Conservation (phyloP, 805 yeast species). For the Lipomyces spencermartinsiae region DNA sequence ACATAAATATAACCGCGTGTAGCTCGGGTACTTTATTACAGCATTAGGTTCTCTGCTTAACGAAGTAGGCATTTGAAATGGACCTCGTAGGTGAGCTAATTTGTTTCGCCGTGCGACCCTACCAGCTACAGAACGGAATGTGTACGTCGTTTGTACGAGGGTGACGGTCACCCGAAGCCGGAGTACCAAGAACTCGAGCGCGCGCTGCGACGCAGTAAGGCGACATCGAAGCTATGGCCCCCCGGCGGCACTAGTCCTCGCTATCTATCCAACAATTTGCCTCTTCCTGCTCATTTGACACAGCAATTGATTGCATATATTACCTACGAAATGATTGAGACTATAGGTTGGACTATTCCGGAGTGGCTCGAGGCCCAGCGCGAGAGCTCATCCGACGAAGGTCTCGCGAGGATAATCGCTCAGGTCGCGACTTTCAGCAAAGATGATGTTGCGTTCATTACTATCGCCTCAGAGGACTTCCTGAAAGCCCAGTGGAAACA, state of each 20-base stretch:
- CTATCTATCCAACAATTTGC: neutral
- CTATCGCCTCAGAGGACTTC: constrained; percentile 66
- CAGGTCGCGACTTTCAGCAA: constrained; percentile 46
- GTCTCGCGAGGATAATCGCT: constrained; percentile 56
- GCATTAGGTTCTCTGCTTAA: no score
- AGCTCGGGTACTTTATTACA: no score
- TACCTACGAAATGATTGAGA: constrained; percentile 17
- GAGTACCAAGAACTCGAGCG: no score
- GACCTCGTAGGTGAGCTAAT: no score
- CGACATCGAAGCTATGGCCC: no score
- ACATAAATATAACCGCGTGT: no score
- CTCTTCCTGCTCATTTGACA: neutral
- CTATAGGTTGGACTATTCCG: constrained; percentile 74
- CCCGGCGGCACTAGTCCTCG: neutral
- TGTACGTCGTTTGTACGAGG: no score
- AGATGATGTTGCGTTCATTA: constrained; percentile 90
- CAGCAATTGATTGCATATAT: neutral
- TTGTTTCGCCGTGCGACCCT: no score
- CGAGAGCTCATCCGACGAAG: constrained; percentile 65
- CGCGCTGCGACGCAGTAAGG: no score
- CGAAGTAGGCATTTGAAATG: no score
- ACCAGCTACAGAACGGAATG: no score
- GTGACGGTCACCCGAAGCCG: no score
- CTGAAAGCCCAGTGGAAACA: constrained; percentile 78
- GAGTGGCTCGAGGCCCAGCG: constrained; percentile 79